Evolutionary conservation across 176 grass and related monocot species (phyloP).

Genomic region (Aegilops longissima): DNA sequence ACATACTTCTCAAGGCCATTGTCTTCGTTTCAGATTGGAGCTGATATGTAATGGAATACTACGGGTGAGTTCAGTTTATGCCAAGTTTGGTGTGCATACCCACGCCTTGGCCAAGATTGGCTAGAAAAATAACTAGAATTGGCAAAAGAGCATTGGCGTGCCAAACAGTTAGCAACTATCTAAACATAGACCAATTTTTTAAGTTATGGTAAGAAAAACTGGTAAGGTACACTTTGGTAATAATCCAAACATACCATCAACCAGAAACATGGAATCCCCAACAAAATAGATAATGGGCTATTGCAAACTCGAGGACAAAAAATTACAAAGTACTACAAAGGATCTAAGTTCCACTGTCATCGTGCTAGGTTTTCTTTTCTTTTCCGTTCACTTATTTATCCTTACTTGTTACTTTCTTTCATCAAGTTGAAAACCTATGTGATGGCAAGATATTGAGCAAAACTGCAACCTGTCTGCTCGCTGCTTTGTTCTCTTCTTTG

Average conservation of each 20-base stretch:
- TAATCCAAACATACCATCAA: not conserved
- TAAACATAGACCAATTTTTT: not conserved
- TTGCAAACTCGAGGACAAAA: not conserved
- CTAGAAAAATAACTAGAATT: not conserved
- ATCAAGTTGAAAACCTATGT: not conserved
- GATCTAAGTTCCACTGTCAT: not conserved
- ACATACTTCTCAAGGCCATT: not conserved
- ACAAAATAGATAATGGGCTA: not conserved
- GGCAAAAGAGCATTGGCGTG: not conserved
- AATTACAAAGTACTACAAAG: not conserved
- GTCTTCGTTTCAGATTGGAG: not conserved
- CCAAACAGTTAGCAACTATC: not conserved
- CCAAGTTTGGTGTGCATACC: not conserved
- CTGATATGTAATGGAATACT: not conserved
- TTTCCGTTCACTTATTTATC: not conserved
- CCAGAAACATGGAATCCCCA: not conserved
- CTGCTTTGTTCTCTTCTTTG: not conserved
- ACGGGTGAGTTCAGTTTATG: not conserved
- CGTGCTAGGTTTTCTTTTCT: not conserved
- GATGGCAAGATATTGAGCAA: not conserved
- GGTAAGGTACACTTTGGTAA: not conserved
- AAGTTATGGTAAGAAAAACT: not conserved
- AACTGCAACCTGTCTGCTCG: not conserved
- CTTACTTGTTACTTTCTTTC: not conserved
- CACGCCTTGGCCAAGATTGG: no score